Base-by-base conservation (phyloP, 805 yeast species). In the Komagataella pseudopastoris region DNA sequence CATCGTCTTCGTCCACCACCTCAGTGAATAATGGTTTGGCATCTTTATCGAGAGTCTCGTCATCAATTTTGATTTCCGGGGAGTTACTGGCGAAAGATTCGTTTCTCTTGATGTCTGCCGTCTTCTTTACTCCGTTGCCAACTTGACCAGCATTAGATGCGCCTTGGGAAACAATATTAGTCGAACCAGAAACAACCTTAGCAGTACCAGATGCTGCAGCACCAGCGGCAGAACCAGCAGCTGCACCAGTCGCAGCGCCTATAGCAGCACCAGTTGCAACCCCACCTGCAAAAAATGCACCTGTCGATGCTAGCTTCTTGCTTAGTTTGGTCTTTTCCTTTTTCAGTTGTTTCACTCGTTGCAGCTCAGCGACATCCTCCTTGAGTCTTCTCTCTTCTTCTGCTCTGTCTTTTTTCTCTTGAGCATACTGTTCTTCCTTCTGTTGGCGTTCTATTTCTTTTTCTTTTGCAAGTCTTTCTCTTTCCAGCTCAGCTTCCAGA, bases 401-500 rank as follows among this genome's bases (percentile, higher is more conserved):
- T 49, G 57, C 46, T 57, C 65, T 46, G 52, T 60, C 50, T 57
- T 18, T n/a, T 23, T 22, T 45, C 24, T 45, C 47, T 23, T 58
- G 49, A 6, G 54, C 63, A 44, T 55, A 56, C 49, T 54, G 56
- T 23, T 52, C 56, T 43, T 53, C 57, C 47, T 55, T 53, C 44
- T 52, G 56, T 18, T 54, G 56, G 44, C 51, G 54, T 18, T 49
- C 56, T 36, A 53, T 49, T 6, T 49, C 56, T 52, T 60, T 58
- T 59, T 76, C 76, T 51, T 63, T 58, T 17, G 75, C 80, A 51
- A 71, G 50, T 53, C 73, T 64, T 59, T 64, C 58, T 56, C 72
- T 61, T 57, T 67, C 71, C 48, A 60, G 67, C 54, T 65, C 70
- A 10, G 64, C 66, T 55, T 70, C 72, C 18, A 68, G 61, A 53